These are phyloP conservation scores for Phialophora macrospora DNA, from an alignment of 2,329 filamentous ascomycete genomes.

Conservation along the genomic window DNA sequence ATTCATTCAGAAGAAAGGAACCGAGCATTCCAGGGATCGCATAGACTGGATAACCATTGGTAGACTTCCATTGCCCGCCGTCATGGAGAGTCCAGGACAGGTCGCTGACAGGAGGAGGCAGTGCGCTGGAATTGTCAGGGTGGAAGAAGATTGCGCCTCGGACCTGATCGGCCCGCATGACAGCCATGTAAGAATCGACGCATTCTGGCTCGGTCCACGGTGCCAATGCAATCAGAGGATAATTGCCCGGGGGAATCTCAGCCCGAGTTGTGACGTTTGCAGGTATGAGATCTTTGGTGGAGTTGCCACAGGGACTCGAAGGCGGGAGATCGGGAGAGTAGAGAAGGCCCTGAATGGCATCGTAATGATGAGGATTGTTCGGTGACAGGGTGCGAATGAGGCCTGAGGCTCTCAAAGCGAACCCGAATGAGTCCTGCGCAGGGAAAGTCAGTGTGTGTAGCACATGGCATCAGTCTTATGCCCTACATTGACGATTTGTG, in stretches of 20 bases:
- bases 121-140: slow-evolving; percentile 54
- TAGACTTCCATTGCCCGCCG: slow-evolving; percentile 70
- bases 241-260: slow-evolving; percentile 69
- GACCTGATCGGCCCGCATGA: slow-evolving; percentile 65
- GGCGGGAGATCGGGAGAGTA: slow-evolving; percentile 75
- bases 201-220: slow-evolving; percentile 82
- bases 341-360: slow-evolving; percentile 74
- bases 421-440: slow-evolving; percentile 31
- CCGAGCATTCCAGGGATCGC: slow-evolving; percentile 74
- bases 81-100: slow-evolving; percentile 73
- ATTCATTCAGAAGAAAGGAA: slow-evolving; percentile 68
- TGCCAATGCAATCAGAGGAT: slow-evolving; percentile 78
- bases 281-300: slow-evolving; percentile 70
- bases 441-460: slow-evolving; percentile 15
- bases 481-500: slow-evolving; percentile 47
- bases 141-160: slow-evolving; percentile 64
- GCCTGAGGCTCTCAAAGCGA: slow-evolving; percentile 46
- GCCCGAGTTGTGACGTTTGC: slow-evolving; percentile 72
- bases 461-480: slow-evolving; percentile 1
- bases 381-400: slow-evolving; percentile 79
- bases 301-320: slow-evolving; percentile 65
- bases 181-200: slow-evolving; percentile 71
- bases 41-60: slow-evolving; percentile 80
- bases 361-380: slow-evolving; percentile 65
- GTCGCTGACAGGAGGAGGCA: slow-evolving; percentile 70